Base-by-base conservation (phyloP, 2,329 filamentous ascomycete genomes). In the Xylariaceae sp. region DNA sequence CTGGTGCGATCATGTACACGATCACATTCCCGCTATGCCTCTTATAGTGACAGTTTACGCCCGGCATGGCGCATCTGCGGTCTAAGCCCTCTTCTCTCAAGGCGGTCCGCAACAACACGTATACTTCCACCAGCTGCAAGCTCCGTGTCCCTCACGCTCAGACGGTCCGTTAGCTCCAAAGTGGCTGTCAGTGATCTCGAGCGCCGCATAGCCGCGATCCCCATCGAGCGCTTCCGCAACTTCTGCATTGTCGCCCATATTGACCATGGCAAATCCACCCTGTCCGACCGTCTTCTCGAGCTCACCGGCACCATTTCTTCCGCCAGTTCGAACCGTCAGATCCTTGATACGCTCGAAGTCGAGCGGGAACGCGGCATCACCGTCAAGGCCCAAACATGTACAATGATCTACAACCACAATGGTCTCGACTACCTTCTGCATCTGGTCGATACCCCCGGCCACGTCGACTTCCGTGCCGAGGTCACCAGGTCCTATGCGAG, bases 171-270 rank as follows among this genome's bases (percentile, higher is more conserved):
- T 50, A 65, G 56, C 66, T 51, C 59, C 2, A 77, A 74, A 57
- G 43, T 59, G n/a, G 53, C 65, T 20, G 40, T 58, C 1, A 62
- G 67, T 26, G 78, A 80, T 19, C 75, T 85, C 51, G 81, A 85
- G 65, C 72, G 74, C 43, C 82, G 86, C 62, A 92, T 93, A 57
- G 79, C 86, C 16, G 85, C 84, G 5, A 93, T 93, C 52, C 90
- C 90, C 2, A 88, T 93, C 67, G 85, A 89, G 54, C 84, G 90
- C 19, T 93, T 86, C 65, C 89, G 95, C 61, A 99, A 99, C 74
- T 99, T 99, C 74, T 99, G 95, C 75, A 98, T 99, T 69, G 93
- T 99, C 49, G 95, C 95, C 9, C 95, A 99, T 73, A 96, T 99
- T 71, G 95, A 99, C 73, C 95, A 99, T 86, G 95, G 95, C 68